phyloP scores from a whole-genome alignment of 1,284 basidiomycete species.

The Kalmanozyma brasiliensis region DNA sequence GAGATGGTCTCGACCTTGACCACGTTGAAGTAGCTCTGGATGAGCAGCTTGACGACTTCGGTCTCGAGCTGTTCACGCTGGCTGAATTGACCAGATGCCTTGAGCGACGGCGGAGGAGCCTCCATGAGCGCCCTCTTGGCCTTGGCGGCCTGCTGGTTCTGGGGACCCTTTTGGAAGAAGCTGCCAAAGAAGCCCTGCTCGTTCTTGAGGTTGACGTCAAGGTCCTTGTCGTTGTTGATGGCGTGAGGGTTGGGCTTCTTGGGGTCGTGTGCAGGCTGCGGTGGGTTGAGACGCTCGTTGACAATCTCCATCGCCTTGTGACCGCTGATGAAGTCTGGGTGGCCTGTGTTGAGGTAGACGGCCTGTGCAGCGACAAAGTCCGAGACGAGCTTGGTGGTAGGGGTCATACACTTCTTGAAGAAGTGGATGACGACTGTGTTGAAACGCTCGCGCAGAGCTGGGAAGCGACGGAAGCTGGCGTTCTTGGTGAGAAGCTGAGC shows the following conservation, averaged over 20 bases:
- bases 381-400: constrained; percentile 94
- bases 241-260: constrained; percentile 70
- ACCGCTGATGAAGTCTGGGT: constrained; percentile 89
- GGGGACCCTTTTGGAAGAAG: constrained; percentile 84
- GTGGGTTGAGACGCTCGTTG: constrained; percentile 79
- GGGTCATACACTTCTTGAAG: constrained; percentile 90
- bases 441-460: constrained; percentile 88
- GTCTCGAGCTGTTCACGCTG: constrained; percentile 98
- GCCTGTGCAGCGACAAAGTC: constrained; percentile 96
- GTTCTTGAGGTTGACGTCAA: constrained; percentile 86
- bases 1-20: constrained; percentile 99
- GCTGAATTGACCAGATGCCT: constrained; percentile 89
- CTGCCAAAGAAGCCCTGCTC: constrained; percentile 91
- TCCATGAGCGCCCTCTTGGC: constrained; percentile 79
- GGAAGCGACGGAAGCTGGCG: constrained; percentile 91
- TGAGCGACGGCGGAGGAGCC: constrained; percentile 87
- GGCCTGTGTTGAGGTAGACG: constrained; percentile 99
- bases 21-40: constrained; percentile 65
- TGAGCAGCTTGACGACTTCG: constrained; percentile 88
- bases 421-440: constrained; percentile 96
- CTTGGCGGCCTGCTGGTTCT: constrained; percentile 70
- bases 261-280: constrained; percentile 48
- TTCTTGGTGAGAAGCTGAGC: constrained; percentile 95
- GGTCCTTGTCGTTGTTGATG: constrained; percentile 90
- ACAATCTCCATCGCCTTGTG: constrained; percentile 96